These are phyloP conservation scores for Boletus fagicola DNA, from an alignment of 768 basidiomycete genomes.

Conservation along the genomic window DNA sequence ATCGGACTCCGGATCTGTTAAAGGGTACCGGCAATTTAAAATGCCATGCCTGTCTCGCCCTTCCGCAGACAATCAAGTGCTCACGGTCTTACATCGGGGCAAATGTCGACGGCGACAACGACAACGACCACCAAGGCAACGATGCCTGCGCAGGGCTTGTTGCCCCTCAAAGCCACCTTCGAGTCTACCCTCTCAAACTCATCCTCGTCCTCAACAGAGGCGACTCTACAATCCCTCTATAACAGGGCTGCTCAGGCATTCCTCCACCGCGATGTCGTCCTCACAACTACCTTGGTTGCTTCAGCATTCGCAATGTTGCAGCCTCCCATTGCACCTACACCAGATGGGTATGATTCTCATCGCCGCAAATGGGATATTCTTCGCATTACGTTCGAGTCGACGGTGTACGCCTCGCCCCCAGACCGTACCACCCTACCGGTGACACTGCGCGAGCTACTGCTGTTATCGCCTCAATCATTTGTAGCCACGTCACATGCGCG, in stretches of 20 bases:
- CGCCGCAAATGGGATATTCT: slow-evolving; percentile 88
- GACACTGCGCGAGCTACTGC: slow-evolving; percentile 48
- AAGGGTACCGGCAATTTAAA: too few species aligned
- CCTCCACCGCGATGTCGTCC: slow-evolving; percentile 65
- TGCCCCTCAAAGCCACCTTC: slow-evolving; percentile 38
- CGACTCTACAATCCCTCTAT: slow-evolving; percentile 69
- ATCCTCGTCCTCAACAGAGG: slow-evolving; percentile 34
- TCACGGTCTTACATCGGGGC: not conserved
- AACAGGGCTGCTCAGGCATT: slow-evolving; percentile 77
- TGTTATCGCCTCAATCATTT: slow-evolving; percentile 59
- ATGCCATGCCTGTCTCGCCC: not conserved
- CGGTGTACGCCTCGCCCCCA: slow-evolving; percentile 59
- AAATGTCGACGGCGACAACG: slow-evolving; percentile 53
- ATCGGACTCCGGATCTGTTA: too few species aligned
- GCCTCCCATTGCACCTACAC: slow-evolving; percentile 32
- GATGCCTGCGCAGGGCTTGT: slow-evolving; percentile 22
- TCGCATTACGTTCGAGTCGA: slow-evolving; percentile 78
- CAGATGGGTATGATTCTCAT: slow-evolving; percentile 46
- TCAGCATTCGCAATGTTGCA: slow-evolving; percentile 67
- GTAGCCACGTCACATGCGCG: slow-evolving; percentile 57
- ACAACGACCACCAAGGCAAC: slow-evolving; percentile 35
- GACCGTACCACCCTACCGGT: slow-evolving; percentile 44
- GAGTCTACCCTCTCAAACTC: slow-evolving; percentile 3
- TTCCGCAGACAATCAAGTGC: slow-evolving; percentile 25
- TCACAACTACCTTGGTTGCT: slow-evolving; percentile 62